phyloP scores from a whole-genome alignment of 2,329 filamentous ascomycete genomes.

The Meredithiella fracta region DNA sequence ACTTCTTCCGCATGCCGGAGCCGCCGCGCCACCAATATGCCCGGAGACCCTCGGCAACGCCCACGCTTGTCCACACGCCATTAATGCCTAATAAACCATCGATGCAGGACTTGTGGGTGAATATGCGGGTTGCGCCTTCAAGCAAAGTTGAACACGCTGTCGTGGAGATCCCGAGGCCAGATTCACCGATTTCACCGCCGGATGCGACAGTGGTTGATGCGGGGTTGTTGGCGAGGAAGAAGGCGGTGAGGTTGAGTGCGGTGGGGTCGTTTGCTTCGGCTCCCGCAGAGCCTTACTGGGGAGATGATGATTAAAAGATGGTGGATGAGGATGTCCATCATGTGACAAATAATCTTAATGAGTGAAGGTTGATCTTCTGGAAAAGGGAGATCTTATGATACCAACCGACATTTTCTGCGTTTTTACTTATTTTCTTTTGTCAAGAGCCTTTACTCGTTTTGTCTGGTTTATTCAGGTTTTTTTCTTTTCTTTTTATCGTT shows the following conservation, averaged over 20 bases:
- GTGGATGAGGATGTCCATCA: background rate
- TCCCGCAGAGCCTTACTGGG: constrained; percentile 23
- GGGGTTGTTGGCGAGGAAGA: constrained; percentile 17
- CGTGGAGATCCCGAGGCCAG: constrained; percentile 23
- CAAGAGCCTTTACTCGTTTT: background rate
- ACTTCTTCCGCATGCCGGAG: constrained; percentile 14
- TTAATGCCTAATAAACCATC: constrained; percentile 6
- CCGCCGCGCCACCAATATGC: constrained; percentile 10
- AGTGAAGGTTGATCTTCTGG: constrained; percentile 4
- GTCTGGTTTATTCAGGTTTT: background rate
- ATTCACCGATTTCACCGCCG: constrained; percentile 20
- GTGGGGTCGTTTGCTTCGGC: constrained; percentile 19
- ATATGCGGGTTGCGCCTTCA: constrained; percentile 5
- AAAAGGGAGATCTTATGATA: constrained; percentile 3
- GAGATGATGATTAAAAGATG: constrained; percentile 23
- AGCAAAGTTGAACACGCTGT: background rate
- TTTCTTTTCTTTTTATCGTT: background rate
- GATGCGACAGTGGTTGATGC: constrained; percentile 18
- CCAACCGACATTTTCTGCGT: background rate
- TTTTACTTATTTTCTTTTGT: background rate
- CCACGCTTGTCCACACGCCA: constrained; percentile 4
- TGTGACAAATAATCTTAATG: background rate
- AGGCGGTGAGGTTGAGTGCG: constrained; percentile 27
- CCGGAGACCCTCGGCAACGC: background rate
- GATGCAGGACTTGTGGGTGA: constrained; percentile 1